Evolutionary conservation across 768 basidiomycete genomes (phyloP), one percentile per base, ranked within the genome.

Genomic region (Harrya chromipes): DNA sequence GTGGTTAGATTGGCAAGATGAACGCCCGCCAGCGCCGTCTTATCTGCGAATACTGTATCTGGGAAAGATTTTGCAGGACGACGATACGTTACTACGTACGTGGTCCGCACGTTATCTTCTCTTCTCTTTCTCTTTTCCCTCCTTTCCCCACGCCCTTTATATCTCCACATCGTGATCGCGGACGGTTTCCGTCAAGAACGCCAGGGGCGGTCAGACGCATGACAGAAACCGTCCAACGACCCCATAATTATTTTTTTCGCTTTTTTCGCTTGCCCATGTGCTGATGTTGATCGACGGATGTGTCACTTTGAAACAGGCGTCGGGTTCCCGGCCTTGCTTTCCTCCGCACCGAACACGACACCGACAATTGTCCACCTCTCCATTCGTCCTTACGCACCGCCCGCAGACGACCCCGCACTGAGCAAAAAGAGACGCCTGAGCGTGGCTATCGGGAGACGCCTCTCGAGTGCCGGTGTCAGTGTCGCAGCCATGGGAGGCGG

Each of bases 51-150:
- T 91, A 33, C 72, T 90, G 1, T 84, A 90, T 64, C 70, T 90
- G 6, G 89, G 89, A 33, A 83, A 82, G 66, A 84, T 91, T 63
- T 67, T 90, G n/a, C 87, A 89, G 60, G 89, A 91, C 60, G 89
- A 91, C 26, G 88, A 90, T 47, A 86, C 84, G 2, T 72, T 91
- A 14, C 65, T 74, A 16, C 78, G 87, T 88, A 55, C 60, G 83
- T 72, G 33, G 4, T 45, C 23, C 23, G 14, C 7, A 4, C 29
- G 14, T 14, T 19, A 5, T 6, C 16, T 17, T 17, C 17, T 23
- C 5, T 34, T n/a, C 23, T 12, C 41, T n/a, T 20, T 23, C 4
- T 21, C 26, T 20, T 13, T 8, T 19, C 20, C 3, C 27, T 40
- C 7, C 21, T 6, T n/a, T 23, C 16, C 17, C 17, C 34, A 16